phyloP scores from a whole-genome alignment of 2,329 filamentous ascomycete genomes.

The Xylariaceae sp. region DNA sequence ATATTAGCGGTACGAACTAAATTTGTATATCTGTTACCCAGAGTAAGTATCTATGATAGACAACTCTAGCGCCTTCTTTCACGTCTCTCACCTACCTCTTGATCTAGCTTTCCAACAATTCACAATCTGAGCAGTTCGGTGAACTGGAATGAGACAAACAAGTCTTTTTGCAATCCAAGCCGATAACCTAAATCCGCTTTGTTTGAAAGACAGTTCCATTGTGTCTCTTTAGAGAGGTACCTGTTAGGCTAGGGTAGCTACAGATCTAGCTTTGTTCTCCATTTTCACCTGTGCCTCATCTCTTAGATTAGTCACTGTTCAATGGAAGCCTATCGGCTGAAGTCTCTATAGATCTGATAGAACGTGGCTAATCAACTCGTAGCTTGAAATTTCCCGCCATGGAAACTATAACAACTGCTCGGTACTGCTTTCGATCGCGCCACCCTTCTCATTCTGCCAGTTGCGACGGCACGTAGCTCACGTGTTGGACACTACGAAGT shows the following conservation, averaged over 20 bases:
- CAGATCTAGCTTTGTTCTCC: background rate
- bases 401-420: background rate
- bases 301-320: background rate
- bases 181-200: background rate
- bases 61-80: too few species aligned
- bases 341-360: background rate
- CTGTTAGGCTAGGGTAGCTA: background rate
- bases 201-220: background rate
- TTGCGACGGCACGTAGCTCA: background rate
- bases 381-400: background rate
- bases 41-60: too few species aligned
- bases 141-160: too few species aligned
- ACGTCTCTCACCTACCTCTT: too few species aligned
- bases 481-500: background rate
- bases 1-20: too few species aligned
- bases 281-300: background rate
- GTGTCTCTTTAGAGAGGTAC: constrained; percentile 10
- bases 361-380: background rate
- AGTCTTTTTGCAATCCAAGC: background rate
- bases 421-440: background rate
- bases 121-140: too few species aligned
- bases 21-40: too few species aligned
- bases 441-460: background rate
- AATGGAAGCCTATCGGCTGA: too few species aligned
- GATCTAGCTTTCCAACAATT: too few species aligned